Evolutionary conservation across 1,284 basidiomycete species (phyloP).

Genomic region (Thelephora terrestris): DNA sequence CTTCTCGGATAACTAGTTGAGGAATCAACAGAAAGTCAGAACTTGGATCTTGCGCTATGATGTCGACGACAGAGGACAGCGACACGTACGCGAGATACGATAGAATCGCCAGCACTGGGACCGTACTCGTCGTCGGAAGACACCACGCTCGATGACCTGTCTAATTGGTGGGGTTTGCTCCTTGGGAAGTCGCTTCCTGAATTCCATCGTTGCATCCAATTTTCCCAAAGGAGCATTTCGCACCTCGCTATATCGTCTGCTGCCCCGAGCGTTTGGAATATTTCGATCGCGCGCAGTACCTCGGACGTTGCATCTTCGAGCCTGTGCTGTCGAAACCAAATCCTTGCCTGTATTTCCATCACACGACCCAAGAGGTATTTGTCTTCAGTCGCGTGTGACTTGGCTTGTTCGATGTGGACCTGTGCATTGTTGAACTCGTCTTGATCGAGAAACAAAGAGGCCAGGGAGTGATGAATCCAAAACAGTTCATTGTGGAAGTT

Average conservation of each 20-base stretch:
- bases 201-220: slow-evolving; percentile 92
- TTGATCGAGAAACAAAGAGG: too few species aligned
- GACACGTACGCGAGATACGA: slow-evolving; percentile 48
- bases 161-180: slow-evolving; percentile 99
- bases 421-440: too few species aligned
- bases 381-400: too few species aligned
- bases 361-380: slow-evolving; percentile 12
- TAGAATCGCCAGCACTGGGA: slow-evolving; percentile 47
- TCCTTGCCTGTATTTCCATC: slow-evolving; percentile 5
- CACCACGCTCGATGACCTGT: slow-evolving; percentile 94
- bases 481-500: too few species aligned
- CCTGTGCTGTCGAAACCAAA: slow-evolving; percentile 6
- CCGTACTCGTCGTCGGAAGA: slow-evolving; percentile 86
- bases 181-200: slow-evolving; percentile 97
- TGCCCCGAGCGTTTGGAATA: too few species aligned
- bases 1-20: slow-evolving; percentile 66
- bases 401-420: too few species aligned
- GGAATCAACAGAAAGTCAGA: slow-evolving; percentile 10
- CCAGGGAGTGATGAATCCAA: too few species aligned
- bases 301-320: too few species aligned
- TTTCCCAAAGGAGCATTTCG: slow-evolving; percentile 87
- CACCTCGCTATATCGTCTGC: too few species aligned
- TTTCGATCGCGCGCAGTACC: too few species aligned
- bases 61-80: slow-evolving; percentile 10
- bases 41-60: slow-evolving; percentile 8